Base-by-base conservation (phyloP, 2,329 filamentous ascomycete genomes). In the Fusarium keratoplasticum region DNA sequence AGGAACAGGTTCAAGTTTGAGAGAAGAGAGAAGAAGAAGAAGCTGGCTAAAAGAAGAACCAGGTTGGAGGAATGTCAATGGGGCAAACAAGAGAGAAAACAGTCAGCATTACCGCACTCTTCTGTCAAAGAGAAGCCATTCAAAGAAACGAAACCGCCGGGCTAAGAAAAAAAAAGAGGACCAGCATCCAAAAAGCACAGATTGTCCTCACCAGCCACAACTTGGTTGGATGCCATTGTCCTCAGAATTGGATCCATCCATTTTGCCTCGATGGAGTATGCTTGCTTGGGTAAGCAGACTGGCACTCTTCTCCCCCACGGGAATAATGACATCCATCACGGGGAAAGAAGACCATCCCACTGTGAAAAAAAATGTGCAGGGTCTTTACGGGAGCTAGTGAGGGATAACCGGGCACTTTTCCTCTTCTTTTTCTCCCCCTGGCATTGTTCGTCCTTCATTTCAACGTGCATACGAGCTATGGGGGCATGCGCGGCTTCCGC, bases 391-490 rank as follows among this genome's bases (percentile, higher is more conserved):
- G 50, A 72, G 42, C 69, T 70, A 66, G 54, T 54, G 61, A 69
- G 57, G 25, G 20, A 71, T 71, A 31, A 54, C 13, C 54, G 27
- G 38, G 55, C 55, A 58, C 31, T 50, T 67, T 57, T 36, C 31
- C 52, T 14, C 47, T n/a, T 33, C 50, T 52, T 29, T 65, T 69
- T 25, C 54, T 61, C 27, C 35, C 50, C 47, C 54, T 35, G 33
- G 25, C 44, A 29, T 67, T 69, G 64, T 66, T 62, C 47, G 64
- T 69, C 66, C 69, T 72, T 77, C 75, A 77, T 77, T 74, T 77
- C 66, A 72, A 61, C 60, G 29, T 74, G 75, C 75, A 77, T 77
- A 71, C 76, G 61, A 66, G 64, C 64, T 62, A 76, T 64, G 63
- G 63, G 66, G 36, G 27, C 44, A 74, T 74, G 68, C 68, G 71